Evolutionary conservation across 352 stramenopile genomes (phyloP).

Genomic region (Pythium biforme): DNA sequence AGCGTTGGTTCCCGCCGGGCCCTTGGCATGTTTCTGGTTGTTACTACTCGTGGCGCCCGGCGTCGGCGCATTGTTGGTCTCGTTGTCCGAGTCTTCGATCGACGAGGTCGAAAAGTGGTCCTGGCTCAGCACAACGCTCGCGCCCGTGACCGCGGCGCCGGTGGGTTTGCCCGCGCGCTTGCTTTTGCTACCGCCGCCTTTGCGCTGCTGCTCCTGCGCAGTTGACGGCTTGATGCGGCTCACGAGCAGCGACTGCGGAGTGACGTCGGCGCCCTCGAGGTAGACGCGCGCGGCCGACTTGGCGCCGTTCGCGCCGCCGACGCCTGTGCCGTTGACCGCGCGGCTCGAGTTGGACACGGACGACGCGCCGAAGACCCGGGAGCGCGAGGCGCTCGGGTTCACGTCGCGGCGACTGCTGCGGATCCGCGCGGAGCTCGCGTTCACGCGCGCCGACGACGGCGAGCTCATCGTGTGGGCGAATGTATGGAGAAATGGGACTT

Average conservation of each 20-base stretch:
- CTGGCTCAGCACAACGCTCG: slow-evolving; percentile 52
- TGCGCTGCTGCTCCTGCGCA: slow-evolving; percentile 26
- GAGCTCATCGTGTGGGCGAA: slow-evolving; percentile 40
- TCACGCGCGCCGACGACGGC: slow-evolving; percentile 43
- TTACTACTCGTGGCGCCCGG: neutral
- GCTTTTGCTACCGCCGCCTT: slow-evolving; percentile 18
- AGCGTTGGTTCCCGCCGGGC: neutral
- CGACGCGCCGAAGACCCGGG: slow-evolving; percentile 54
- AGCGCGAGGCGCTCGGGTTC: slow-evolving; percentile 43
- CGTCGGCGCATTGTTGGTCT: neutral
- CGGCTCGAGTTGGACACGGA: slow-evolving; percentile 70
- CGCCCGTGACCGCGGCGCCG: slow-evolving; percentile 37
- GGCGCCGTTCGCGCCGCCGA: slow-evolving; percentile 25
- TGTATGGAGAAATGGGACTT: no score
- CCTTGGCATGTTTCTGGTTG: slow-evolving; percentile 12
- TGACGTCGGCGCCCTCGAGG: slow-evolving; percentile 68
- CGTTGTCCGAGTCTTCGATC: slow-evolving; percentile 48
- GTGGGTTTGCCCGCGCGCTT: slow-evolving; percentile 28
- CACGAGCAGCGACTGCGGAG: slow-evolving; percentile 71
- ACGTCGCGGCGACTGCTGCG: slow-evolving; percentile 48
- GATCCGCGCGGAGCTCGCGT: slow-evolving; percentile 37
- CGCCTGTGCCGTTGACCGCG: slow-evolving; percentile 49
- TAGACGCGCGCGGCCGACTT: slow-evolving; percentile 60
- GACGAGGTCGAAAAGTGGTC: slow-evolving; percentile 47
- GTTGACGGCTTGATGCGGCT: slow-evolving; percentile 68